Evolutionary conservation across 176 grass and related monocot species (phyloP).

Genomic region (Rhynchospora breviuscula): DNA sequence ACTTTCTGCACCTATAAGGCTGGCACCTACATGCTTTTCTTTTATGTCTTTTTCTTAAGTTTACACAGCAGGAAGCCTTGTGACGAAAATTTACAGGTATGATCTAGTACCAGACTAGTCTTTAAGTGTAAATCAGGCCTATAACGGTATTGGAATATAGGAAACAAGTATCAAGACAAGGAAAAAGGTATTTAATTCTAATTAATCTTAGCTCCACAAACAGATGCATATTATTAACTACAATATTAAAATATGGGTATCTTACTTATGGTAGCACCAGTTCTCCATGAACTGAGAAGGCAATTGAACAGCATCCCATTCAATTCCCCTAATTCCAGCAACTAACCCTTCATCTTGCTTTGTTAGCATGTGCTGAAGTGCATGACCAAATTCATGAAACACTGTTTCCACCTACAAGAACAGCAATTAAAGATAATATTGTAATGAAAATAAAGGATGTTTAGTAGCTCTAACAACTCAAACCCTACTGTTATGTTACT

Average conservation of each 20-base stretch:
- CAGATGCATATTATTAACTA: background rate
- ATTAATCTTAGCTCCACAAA: background rate
- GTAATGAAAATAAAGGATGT: background rate
- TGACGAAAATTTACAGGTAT: background rate
- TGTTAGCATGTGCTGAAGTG: conserved; percentile 99
- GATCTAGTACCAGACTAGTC: background rate
- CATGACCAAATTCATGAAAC: conserved; percentile 99
- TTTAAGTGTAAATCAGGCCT: background rate
- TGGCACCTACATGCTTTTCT: background rate
- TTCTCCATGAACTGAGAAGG: conserved; percentile 99
- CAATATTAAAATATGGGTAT: conserved; percentile 1
- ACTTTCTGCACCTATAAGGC: background rate
- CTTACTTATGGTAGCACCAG: conserved; percentile 97
- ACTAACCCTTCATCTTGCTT: conserved; percentile 92
- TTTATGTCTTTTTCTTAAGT: background rate
- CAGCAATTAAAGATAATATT: background rate
- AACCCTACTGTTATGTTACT: background rate
- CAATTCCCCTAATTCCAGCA: conserved; percentile 87
- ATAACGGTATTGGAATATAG: no score
- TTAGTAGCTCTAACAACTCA: background rate
- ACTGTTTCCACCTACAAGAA: conserved; percentile 86
- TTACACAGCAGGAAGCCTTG: background rate
- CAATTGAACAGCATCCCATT: conserved; percentile 98
- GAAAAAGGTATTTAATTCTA: background rate
- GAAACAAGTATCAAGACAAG: background rate